These are phyloP conservation scores for Phenoliferia sp. DNA, from an alignment of 1,284 basidiomycete species.

Conservation along the genomic window DNA sequence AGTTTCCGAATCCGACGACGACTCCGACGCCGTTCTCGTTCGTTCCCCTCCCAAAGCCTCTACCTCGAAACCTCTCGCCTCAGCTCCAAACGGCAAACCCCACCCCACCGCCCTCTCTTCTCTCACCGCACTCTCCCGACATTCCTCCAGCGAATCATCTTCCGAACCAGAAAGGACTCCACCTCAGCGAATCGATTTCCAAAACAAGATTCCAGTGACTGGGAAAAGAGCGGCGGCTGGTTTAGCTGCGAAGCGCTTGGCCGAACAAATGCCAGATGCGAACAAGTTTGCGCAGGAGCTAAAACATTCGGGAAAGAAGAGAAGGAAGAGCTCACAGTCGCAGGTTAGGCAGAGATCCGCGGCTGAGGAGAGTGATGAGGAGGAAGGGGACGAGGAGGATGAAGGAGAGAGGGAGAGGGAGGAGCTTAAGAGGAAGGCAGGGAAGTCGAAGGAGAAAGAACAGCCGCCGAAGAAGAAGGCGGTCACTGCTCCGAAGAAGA, in stretches of 20 bases:
- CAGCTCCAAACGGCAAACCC: conserved; percentile 14
- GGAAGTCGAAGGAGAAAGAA: conserved; percentile 11
- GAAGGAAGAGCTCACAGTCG: conserved; percentile 30
- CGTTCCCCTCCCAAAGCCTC: conserved; percentile 6
- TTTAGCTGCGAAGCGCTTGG: conserved; percentile 58
- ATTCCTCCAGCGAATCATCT: background rate
- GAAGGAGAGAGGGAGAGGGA: conserved; percentile 1
- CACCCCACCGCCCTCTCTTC: background rate
- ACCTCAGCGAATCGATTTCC: background rate
- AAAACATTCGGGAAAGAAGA: conserved; percentile 6
- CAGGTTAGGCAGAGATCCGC: conserved; percentile 26
- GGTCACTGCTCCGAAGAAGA: background rate
- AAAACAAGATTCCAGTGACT: background rate
- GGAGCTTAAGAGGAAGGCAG: conserved; percentile 10
- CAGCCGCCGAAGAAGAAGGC: conserved; percentile 17
- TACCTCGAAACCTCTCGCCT: background rate
- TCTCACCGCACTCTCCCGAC: background rate
- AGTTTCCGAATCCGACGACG: background rate
- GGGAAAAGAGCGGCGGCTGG: conserved; percentile 51
- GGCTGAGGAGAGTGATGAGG: conserved; percentile 2
- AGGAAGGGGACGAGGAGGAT: conserved; percentile 11
- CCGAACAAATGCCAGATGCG: conserved; percentile 69
- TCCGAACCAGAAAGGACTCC: background rate
- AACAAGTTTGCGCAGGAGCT: conserved; percentile 51
- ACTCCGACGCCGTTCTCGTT: background rate